Evolutionary conservation across 2,329 filamentous ascomycete species (phyloP), one percentile per base, ranked within the genome.

Genomic region (Aspergillus sp.): DNA sequence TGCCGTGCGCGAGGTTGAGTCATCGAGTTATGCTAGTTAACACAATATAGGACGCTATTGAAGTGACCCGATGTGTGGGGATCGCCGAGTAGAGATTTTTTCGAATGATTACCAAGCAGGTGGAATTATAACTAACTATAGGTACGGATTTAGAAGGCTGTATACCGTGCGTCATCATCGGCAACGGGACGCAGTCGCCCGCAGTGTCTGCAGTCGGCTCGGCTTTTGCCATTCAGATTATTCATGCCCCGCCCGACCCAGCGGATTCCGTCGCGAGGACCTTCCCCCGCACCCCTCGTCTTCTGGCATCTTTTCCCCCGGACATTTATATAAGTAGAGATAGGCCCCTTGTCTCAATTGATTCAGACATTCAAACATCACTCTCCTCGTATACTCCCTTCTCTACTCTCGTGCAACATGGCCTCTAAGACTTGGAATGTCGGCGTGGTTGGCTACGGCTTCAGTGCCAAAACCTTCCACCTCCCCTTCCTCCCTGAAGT

Each of bases 381-480:
- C 22, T 20, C 22, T 14, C 33, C 24, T 35, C 43, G 35, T 9
- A 17, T 36, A 44, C 24, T 8, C 40, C 16, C 20, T 30, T 32
- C 26, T 20, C 10, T 33, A 41, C 8, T 26, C 41, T 33, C 22
- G 30, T 30, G 19, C 47, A 52, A 42, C 19, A 77, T 77, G 74
- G 58, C 72, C 33, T 59, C 69, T 51, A 77, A 76, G 63, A 70
- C 68, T 17, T 80, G 76, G 66, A 84, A 84, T 55, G 77, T 83
- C 50, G 82, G 79, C 44, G 69, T 85, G 36, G 76, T 85, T 53
- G 82, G 82, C 63, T 85, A 84, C 66, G 82, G 82, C 61, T 69
- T 84, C 64, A 82, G 79, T 51, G 89, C 89, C 71, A 92, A 91
- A 67, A 79, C 88, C 73, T 94, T 93, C 74, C 89, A 94, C 72